Percentiles rank a stretch among this genome's conserved stretches.
Evolutionary conservation across 2,329 filamentous ascomycete species (phyloP).

Genomic region (Penicillium palitans): DNA sequence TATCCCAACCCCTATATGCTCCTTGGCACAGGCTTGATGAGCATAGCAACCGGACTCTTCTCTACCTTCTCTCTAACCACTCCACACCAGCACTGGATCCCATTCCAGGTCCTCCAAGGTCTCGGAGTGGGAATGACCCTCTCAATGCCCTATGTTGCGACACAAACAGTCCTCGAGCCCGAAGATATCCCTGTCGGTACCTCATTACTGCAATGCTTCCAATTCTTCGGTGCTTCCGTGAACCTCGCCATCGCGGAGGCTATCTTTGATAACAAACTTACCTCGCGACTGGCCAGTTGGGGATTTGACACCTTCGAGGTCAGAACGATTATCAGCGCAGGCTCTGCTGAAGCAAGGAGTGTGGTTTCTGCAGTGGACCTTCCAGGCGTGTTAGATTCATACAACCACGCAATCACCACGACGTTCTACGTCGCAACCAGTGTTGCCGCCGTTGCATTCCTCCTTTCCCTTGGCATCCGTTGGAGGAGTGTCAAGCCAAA

Average conservation of each 20-base stretch:
- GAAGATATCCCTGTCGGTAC: neutral
- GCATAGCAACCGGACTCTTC: neutral
- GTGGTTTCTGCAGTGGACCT: neutral
- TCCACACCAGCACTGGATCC: slow-evolving; percentile 7
- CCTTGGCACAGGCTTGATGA: neutral
- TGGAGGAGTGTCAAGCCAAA: neutral
- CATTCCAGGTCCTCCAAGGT: slow-evolving; percentile 14
- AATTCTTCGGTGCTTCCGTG: neutral
- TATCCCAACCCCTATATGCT: neutral
- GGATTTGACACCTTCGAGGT: neutral
- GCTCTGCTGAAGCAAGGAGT: neutral
- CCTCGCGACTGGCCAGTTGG: neutral
- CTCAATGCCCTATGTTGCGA: slow-evolving; percentile 12
- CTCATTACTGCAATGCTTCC: neutral
- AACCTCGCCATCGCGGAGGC: neutral
- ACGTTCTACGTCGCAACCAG: neutral
- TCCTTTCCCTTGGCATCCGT: neutral
- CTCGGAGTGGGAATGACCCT: slow-evolving; percentile 13
- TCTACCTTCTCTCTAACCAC: neutral
- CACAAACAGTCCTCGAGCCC: neutral
- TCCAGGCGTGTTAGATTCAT: neutral
- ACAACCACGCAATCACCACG: neutral
- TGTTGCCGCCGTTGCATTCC: neutral
- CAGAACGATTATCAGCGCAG: neutral
- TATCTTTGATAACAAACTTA: neutral